Base-by-base conservation (phyloP, 352 stramenopile species). In the Globisporangium camurandrum region DNA sequence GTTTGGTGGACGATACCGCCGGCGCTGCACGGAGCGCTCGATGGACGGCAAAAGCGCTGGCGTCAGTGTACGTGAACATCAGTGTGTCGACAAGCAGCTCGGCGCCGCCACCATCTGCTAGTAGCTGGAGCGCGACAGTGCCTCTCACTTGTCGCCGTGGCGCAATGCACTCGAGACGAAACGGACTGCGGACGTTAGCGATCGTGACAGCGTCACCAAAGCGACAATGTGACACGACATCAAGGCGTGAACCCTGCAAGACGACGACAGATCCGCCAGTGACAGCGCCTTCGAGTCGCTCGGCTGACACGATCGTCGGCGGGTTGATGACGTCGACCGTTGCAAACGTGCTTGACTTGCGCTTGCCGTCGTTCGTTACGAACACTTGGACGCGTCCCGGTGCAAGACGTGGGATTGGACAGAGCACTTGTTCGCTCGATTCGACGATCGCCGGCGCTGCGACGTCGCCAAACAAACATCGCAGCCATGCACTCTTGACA, bases 191-290 rank as follows among this genome's bases (percentile, higher is more conserved):
- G 26, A 53, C 56, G 4, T 26, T 31, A 38, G 61, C 67, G 0
- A 71, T 34, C 14, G 76, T 46, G 37, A 56, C 64, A 1, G 50
- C 43, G 2, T 43, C 45, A 16, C 77, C 82, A 66, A 96, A 92
- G n/a, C 64, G 55, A 55, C 87, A 96, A 47, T 89, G 66, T 0
- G 73, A 71, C 11, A 93, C 61, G 0, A 62, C 34, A 22, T 84
- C 56, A 2, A 93, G 60, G 20, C 75, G 57, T 24, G 64, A 61
- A 1, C 82, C 82, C 12, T 57, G 43, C n/a, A 93, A 54, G 0
- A 41, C 52, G 0, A 91, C 57, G 2, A 76, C 20, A 22, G 68
- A 28, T 0, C 76, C 78, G 11, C 81, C 78, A 2, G 56, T 56
- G 5, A 69, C 56, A 27, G 43, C 54, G 12, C 62, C 62, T 14